Evolutionary conservation across 768 basidiomycete species (phyloP), one percentile per base, ranked within the genome.

Genomic region (Harrya chromipes): DNA sequence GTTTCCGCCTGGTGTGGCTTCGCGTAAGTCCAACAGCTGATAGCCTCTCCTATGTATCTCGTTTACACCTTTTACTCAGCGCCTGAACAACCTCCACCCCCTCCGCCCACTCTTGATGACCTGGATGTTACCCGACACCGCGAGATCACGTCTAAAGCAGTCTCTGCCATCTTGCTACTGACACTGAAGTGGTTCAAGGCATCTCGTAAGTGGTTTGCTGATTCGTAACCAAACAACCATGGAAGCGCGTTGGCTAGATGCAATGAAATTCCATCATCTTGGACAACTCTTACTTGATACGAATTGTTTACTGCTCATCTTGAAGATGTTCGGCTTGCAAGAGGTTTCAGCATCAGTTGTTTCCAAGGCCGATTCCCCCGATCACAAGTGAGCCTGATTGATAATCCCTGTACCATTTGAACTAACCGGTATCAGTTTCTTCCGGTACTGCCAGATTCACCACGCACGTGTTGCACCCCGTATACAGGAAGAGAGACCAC

Each of bases 311-410:
- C 73, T 98, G 26, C 76, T 98, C 26, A 90, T 98, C 43, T 72
- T 99, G 59, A 97, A 97, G 74, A 97, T 97, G 87, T 97, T 98
- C 67, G 92, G 94, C n/a, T 68, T 97, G 54, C 90, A 94, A 65
- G 97, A 99, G 64, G 87, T 97, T 4, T 78, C 87, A 0, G 77
- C 78, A 16, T 82, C 86, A 5, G 88, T 99, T 6, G 74, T 90
- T n/a, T 84, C 90, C 9, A 93, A 86, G 66, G 87, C 91, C 23
- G 94, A 98, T 62, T 84, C 83, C 4, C 85, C 86, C 7, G 87
- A 92, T 47, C 81, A 89, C 64, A 93, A 92, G 91, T 92, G 53
- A 56, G 78, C 45, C 11, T 9, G 19, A 48, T 41, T 21, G 58
- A 33, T 39, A 38, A 39, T 29, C 42, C 24, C 33, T 19, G 23